These are phyloP conservation scores for Microbotryum silenes-acaulis DNA, from an alignment of 1,284 basidiomycete species.

Conservation along the genomic window DNA sequence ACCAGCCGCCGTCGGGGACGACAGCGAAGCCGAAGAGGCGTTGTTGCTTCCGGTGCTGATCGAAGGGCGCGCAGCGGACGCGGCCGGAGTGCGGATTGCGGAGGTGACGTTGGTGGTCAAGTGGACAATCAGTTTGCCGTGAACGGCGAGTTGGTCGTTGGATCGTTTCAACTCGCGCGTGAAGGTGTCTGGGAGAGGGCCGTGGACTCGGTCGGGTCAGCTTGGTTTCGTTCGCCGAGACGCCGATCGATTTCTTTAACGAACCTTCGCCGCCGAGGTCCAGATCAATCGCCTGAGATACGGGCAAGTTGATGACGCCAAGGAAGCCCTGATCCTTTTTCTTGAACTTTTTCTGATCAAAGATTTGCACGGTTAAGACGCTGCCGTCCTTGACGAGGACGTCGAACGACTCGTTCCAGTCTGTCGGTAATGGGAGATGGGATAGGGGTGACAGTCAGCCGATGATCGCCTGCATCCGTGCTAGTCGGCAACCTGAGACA, in stretches of 20 bases:
- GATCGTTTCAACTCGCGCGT: conserved; percentile 76
- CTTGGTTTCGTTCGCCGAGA: not conserved
- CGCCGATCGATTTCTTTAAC: conserved; percentile 35
- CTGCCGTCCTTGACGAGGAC: conserved; percentile 84
- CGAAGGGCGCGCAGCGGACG: conserved; percentile 39
- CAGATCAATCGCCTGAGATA: conserved; percentile 81
- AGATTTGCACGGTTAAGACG: conserved; percentile 86
- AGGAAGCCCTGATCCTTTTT: conserved; percentile 89
- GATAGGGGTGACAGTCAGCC: not conserved
- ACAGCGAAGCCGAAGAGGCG: conserved; percentile 18
- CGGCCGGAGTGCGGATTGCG: conserved; percentile 37
- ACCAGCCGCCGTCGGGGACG: conserved; percentile 6
- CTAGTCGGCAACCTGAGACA: not conserved
- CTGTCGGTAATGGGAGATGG: not conserved
- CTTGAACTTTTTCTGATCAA: conserved; percentile 96
- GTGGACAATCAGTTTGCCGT: conserved; percentile 74
- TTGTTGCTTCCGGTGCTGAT: conserved; percentile 26
- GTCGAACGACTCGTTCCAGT: conserved; percentile 91
- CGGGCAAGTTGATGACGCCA: conserved; percentile 84
- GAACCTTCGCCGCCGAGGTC: conserved; percentile 79
- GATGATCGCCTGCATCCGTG: not conserved
- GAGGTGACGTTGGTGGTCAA: conserved; percentile 61
- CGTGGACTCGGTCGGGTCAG: not conserved
- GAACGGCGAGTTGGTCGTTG: conserved; percentile 75
- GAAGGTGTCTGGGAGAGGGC: conserved; percentile 55